Conservation (phyloP, 306 rosid genomes). For the Prunus salicina region DNA sequence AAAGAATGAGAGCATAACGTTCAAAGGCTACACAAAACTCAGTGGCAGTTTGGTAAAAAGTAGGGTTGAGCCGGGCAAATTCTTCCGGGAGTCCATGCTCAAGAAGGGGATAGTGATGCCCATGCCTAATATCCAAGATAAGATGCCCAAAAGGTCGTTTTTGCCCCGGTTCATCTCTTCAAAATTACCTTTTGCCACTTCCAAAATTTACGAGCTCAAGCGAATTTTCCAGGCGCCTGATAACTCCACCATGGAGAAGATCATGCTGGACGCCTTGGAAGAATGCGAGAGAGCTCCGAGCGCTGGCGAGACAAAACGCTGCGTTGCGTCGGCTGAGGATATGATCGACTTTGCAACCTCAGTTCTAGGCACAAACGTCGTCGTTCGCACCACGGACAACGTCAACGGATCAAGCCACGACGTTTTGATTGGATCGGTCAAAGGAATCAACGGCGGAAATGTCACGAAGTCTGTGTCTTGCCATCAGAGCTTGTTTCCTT, state of each 20-base stretch:
- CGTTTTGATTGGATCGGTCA: conserved; percentile 54
- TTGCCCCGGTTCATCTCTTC: conserved; percentile 66
- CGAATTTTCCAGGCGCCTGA: conserved; percentile 63
- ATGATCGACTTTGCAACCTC: conserved; percentile 89
- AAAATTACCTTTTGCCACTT: conserved; percentile 70
- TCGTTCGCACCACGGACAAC: conserved; percentile 53
- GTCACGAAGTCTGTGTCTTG: conserved; percentile 90
- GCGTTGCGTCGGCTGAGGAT: conserved; percentile 81
- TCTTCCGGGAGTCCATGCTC: conserved; percentile 72
- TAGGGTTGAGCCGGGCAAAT: conserved; percentile 90
- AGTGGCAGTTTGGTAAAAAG: conserved; percentile 65
- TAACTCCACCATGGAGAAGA: conserved; percentile 74
- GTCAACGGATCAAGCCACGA: conserved; percentile 58
- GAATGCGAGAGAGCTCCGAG: conserved; percentile 83
- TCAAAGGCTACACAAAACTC: conserved; percentile 40
- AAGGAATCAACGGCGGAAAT: conserved; percentile 67
- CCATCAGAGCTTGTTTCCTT: conserved; percentile 89
- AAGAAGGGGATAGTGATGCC: conserved; percentile 72
- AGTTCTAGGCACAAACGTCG: conserved; percentile 71
- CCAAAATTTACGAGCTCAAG: conserved; percentile 59
- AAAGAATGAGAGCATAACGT: conserved; percentile 39
- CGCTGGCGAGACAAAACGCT: conserved; percentile 75
- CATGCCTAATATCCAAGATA: conserved; percentile 81
- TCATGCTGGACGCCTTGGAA: conserved; percentile 47
- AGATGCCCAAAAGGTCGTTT: conserved; percentile 90